Base-by-base conservation (phyloP, 768 basidiomycete genomes). In the Hydnum rufescens region DNA sequence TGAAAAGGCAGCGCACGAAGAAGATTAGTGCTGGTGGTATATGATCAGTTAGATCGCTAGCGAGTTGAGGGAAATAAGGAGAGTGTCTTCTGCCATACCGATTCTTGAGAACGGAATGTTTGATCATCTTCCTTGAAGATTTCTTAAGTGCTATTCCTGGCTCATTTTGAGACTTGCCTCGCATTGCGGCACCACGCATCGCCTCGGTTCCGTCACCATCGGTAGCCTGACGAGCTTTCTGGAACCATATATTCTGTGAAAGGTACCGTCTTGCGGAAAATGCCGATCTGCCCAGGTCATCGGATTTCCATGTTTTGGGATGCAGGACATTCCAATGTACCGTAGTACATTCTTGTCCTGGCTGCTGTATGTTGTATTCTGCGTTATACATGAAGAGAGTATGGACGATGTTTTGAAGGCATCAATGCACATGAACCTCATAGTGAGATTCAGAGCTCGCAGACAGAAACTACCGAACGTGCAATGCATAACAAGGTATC, bases 201-300 rank as follows among this genome's bases (percentile, higher is more conserved):
- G 92, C 93, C 65, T 97, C 93, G 0, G 93, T 96, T 54, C 96
- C 63, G 5, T 90, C 92, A 60, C 96, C 93, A 5, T 92, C 93
- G 61, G 51, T 77, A 66, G 54, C 96, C 74, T 0, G 89, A 92
- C 59, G 89, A 95, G 63, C 85, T 90, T 64, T 95, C 88, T 68
- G 95, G 95, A 68, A 92, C 90, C 93, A 96, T 97, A 93, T 70
- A 67, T 97, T 99, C 66, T 95, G 92, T 0, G 93, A 97, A 48
- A 99, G 78, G 4, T 22, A 87, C 89, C 0, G 90, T 93, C 71
- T 93, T 93, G 73, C 92, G 88, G 5, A 83, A 89, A 62, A 82
- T 82, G 61, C 95, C 92, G 65, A 97, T 96, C 68, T 97, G 93
- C 93, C 93, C 1, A 99, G 77, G 67, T 97, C 93, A 63, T 97